Conservation (phyloP, 2,329 filamentous ascomycete genomes). For the Penicillium carneum region DNA sequence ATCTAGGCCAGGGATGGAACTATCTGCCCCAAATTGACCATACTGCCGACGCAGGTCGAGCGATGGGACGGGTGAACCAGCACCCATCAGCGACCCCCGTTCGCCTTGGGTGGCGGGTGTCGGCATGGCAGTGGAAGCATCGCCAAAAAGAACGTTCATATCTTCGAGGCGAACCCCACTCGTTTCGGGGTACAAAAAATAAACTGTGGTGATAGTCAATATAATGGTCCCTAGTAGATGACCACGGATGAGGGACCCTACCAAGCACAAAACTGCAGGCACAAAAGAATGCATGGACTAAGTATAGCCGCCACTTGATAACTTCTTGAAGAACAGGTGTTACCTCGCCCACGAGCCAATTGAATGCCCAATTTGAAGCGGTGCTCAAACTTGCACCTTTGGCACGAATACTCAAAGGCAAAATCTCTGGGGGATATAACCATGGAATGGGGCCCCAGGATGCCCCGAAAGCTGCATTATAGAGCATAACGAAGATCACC, state of each 20-base stretch:
- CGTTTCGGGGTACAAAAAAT: slow-evolving; percentile 96
- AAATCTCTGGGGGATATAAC: slow-evolving; percentile 98
- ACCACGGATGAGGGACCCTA: slow-evolving; percentile 62
- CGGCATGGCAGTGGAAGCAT: slow-evolving; percentile 81
- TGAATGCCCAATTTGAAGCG: slow-evolving; percentile 96
- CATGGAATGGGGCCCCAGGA: slow-evolving; percentile 98
- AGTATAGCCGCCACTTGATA: slow-evolving; percentile 92
- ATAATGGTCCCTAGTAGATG: slow-evolving; percentile 1
- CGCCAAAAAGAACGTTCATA: slow-evolving; percentile 93
- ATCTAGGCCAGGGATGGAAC: slow-evolving; percentile 78
- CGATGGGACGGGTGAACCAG: slow-evolving; percentile 79
- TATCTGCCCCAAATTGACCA: slow-evolving; percentile 63
- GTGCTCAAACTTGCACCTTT: slow-evolving; percentile 97
- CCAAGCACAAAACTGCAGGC: slow-evolving; percentile 93
- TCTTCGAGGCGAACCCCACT: slow-evolving; percentile 94
- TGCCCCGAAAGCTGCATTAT: slow-evolving; percentile 96
- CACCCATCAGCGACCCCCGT: slow-evolving; percentile 79
- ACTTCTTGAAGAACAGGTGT: slow-evolving; percentile 90
- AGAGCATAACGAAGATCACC: slow-evolving; percentile 95
- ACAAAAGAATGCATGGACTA: slow-evolving; percentile 96
- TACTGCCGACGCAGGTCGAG: slow-evolving; percentile 68
- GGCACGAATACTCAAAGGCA: slow-evolving; percentile 92
- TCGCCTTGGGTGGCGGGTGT: slow-evolving; percentile 81
- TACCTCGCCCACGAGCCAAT: slow-evolving; percentile 95
- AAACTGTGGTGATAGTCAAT: slow-evolving; percentile 66